Evolutionary conservation across 1,284 basidiomycete genomes (phyloP).

Genomic region (Exobasidium cylindrosporum): DNA sequence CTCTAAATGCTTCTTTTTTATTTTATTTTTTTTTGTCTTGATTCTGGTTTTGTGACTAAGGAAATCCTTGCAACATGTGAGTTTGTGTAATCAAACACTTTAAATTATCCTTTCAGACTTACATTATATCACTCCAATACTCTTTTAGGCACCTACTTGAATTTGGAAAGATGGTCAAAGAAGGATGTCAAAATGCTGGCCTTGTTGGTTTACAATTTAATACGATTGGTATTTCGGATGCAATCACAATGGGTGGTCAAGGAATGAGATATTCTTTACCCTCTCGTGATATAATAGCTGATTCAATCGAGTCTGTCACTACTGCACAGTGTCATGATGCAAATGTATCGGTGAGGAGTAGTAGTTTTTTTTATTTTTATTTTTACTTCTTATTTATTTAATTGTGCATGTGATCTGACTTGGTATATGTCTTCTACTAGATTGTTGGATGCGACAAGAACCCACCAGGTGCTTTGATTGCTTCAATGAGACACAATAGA

Average conservation of each 20-base stretch:
- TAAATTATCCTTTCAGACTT: no score
- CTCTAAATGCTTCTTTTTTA: not conserved
- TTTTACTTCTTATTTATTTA: no score
- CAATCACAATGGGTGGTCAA: slow-evolving; percentile 90
- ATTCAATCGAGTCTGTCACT: slow-evolving; percentile 86
- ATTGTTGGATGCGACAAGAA: slow-evolving; percentile 96
- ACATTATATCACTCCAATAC: no score
- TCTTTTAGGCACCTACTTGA: slow-evolving; percentile 9
- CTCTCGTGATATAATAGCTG: slow-evolving; percentile 83
- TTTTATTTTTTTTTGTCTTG: no score
- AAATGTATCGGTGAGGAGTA: slow-evolving; percentile 68
- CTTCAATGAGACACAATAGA: slow-evolving; percentile 86
- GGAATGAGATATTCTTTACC: slow-evolving; percentile 81
- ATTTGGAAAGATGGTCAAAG: slow-evolving; percentile 82
- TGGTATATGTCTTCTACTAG: no score
- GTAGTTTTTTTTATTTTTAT: not conserved
- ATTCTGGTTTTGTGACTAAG: no score
- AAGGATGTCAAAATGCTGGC: slow-evolving; percentile 69
- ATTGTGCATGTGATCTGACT: no score
- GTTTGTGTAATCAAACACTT: no score
- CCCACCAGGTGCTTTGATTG: slow-evolving; percentile 93
- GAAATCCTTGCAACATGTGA: slow-evolving; percentile 42
- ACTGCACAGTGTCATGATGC: slow-evolving; percentile 98
- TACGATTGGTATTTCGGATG: slow-evolving; percentile 93
- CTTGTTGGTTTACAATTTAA: slow-evolving; percentile 96